A percentile compares a stretch with the other conserved stretches of the same genome.
phyloP scores from a whole-genome alignment of 225 moss, liverwort and hornwort genomes.

The Physcomitrium patens region DNA sequence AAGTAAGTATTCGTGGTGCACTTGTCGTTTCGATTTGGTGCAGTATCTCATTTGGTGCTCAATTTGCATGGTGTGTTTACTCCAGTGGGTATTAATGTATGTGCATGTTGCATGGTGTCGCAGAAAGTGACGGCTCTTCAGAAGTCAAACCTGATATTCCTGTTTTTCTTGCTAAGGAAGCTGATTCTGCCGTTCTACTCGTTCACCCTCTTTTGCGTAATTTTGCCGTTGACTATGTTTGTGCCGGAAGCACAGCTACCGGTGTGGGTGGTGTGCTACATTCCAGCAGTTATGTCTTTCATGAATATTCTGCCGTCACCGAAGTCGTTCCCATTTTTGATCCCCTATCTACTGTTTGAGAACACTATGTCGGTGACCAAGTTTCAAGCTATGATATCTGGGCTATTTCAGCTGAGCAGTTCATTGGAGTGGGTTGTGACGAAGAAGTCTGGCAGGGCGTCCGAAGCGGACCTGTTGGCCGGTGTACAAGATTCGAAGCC shows the following conservation, averaged over 20 bases:
- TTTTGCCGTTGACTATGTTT: conserved; percentile 68
- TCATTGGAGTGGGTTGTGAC: conserved; percentile 71
- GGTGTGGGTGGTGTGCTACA: conserved; percentile 69
- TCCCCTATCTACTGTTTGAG: conserved; percentile 65
- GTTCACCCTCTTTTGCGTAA: conserved; percentile 66
- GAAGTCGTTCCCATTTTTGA: conserved; percentile 58
- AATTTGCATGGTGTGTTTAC: neutral
- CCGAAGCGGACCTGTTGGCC: conserved; percentile 58
- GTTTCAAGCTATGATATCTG: conserved; percentile 71
- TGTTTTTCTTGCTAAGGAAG: conserved; percentile 67
- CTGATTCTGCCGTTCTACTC: conserved; percentile 69
- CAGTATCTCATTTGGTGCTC: neutral
- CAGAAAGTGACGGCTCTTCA: conserved; percentile 48
- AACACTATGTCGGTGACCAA: conserved; percentile 75
- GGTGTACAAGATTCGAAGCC: conserved; percentile 44
- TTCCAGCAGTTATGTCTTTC: conserved; percentile 65
- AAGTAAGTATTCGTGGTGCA: conserved; percentile 27
- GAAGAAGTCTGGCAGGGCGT: conserved; percentile 62
- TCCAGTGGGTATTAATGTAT: neutral
- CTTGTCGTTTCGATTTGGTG: neutral
- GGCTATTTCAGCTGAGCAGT: conserved; percentile 61
- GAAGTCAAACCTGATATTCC: conserved; percentile 59
- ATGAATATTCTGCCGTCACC: conserved; percentile 65
- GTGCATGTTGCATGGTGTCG: conserved; percentile 2
- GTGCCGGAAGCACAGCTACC: conserved; percentile 63